Conservation (phyloP, 331 rosid species). For the Pyrus hybrid region DNA sequence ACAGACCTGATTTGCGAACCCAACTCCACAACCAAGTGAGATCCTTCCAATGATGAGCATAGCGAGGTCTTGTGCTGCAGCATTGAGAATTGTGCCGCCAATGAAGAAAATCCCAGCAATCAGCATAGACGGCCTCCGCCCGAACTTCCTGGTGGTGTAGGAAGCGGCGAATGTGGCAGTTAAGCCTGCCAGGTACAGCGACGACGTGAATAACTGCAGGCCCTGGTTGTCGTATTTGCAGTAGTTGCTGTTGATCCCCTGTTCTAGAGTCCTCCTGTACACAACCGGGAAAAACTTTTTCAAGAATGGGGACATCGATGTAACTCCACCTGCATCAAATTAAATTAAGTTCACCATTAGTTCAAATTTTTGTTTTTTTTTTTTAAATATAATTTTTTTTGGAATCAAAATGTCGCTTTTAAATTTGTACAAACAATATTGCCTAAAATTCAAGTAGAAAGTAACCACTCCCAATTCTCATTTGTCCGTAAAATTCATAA, state of each 20-base stretch:
- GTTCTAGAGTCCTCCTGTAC: slow-evolving; percentile 18
- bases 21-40: slow-evolving; percentile 80
- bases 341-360: background rate
- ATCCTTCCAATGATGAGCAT: slow-evolving; percentile 82
- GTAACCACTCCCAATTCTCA: background rate
- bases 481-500: background rate
- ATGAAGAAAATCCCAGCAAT: slow-evolving; percentile 69
- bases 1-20: slow-evolving; percentile 81
- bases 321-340: slow-evolving; percentile 62
- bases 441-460: background rate
- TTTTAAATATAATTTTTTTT: too few species aligned
- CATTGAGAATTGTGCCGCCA: slow-evolving; percentile 40
- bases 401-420: too few species aligned
- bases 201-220: slow-evolving; percentile 75
- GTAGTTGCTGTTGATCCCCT: slow-evolving; percentile 26
- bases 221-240: slow-evolving; percentile 79
- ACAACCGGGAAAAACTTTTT: slow-evolving; percentile 70
- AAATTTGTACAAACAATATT: background rate
- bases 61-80: slow-evolving; percentile 53
- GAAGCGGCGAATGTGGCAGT: slow-evolving; percentile 69
- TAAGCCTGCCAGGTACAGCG: slow-evolving; percentile 72
- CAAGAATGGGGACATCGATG: slow-evolving; percentile 57
- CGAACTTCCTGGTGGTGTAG: slow-evolving; percentile 56
- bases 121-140: slow-evolving; percentile 67
- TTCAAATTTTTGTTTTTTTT: background rate